A percentile compares a stretch with the other conserved stretches of the same genome.
These are phyloP conservation scores for Scheffersomyces titani DNA, from an alignment of 1,139 yeast species.

Conservation along the genomic window DNA sequence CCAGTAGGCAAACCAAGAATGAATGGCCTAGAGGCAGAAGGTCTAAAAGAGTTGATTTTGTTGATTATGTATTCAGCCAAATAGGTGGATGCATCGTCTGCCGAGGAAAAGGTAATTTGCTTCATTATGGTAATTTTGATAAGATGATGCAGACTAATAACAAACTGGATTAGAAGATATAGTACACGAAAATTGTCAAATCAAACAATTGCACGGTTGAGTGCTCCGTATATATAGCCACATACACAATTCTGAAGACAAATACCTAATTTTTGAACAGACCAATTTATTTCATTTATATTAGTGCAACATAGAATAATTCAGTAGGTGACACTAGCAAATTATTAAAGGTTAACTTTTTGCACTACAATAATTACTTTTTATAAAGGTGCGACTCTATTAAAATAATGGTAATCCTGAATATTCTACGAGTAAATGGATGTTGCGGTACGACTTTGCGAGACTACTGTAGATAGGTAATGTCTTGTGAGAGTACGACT, in stretches of 20 bases:
- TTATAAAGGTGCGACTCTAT: not conserved
- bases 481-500: not conserved
- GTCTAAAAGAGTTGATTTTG: conserved; percentile 46
- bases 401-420: not conserved
- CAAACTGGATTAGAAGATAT: not conserved
- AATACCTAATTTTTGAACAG: too few species aligned
- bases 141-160: not conserved
- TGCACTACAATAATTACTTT: too few species aligned
- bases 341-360: not conserved
- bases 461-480: not conserved
- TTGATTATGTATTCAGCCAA: conserved; percentile 52
- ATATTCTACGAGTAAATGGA: not conserved
- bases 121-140: conserved; percentile 23
- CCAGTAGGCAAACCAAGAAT: conserved; percentile 68
- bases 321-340: not conserved
- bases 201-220: not conserved
- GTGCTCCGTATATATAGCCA: not conserved
- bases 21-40: conserved; percentile 52
- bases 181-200: not conserved
- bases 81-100: conserved; percentile 49
- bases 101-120: conserved; percentile 40
- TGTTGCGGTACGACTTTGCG: not conserved
- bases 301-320: not conserved
- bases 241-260: not conserved
- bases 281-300: not conserved